Evolutionary conservation across 768 basidiomycete genomes (phyloP).

Genomic region (Auricularia heimuer): DNA sequence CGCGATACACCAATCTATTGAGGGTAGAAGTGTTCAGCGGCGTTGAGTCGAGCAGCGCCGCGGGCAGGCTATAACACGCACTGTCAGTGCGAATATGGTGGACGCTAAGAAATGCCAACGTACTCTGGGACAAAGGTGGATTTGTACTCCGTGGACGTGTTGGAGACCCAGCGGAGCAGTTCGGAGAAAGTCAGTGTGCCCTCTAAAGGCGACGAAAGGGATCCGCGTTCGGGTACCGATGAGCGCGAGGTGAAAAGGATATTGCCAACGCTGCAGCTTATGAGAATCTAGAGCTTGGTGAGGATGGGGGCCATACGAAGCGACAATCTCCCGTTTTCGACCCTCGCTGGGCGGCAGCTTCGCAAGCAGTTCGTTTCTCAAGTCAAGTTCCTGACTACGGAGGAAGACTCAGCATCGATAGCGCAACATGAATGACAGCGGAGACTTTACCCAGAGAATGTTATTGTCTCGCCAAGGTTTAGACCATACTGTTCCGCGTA

Average conservation of each 20-base stretch:
- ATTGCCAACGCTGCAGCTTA: slow-evolving; percentile 3
- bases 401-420: neutral
- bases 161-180: slow-evolving; percentile 37
- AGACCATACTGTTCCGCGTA: slow-evolving; percentile 30
- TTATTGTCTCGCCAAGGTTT: slow-evolving; percentile 25
- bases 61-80: slow-evolving; percentile 27
- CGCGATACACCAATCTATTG: slow-evolving; percentile 42
- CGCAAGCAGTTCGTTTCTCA: neutral
- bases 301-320: slow-evolving; percentile 2
- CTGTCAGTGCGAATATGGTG: slow-evolving; percentile 10
- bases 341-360: neutral
- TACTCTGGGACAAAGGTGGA: slow-evolving; percentile 47
- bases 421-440: too few relatives aligned
- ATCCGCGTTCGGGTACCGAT: slow-evolving; percentile 20
- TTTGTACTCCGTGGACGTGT: slow-evolving; percentile 16
- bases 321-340: neutral
- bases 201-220: slow-evolving; percentile 39
- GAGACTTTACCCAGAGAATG: slow-evolving; percentile 27
- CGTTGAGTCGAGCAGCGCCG: slow-evolving; percentile 21
- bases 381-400: neutral
- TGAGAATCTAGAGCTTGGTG: too few relatives aligned
- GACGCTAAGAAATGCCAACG: slow-evolving; percentile 8
- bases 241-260: slow-evolving; percentile 5
- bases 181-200: slow-evolving; percentile 32
- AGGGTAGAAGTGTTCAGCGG: slow-evolving; percentile 25